Evolutionary conservation across 2,329 filamentous ascomycete genomes (phyloP).

Genomic region (Ophiostoma angusticollis): DNA sequence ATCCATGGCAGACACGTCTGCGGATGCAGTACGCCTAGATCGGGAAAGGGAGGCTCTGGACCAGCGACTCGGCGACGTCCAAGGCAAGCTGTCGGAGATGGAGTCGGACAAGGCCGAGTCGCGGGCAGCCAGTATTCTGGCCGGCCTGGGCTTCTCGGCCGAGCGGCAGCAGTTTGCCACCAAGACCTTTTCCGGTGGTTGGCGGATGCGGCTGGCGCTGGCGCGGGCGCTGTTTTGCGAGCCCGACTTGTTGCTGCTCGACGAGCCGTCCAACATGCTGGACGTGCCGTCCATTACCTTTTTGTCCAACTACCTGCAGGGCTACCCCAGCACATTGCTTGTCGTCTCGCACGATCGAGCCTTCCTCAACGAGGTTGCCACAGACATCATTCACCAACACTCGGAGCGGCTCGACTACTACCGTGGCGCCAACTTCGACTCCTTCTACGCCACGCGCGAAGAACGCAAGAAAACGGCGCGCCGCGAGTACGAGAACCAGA

Average conservation of each 20-base stretch:
- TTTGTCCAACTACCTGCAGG: constrained; percentile 87
- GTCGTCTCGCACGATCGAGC: constrained; percentile 98
- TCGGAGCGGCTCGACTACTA: constrained; percentile 97
- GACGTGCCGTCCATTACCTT: constrained; percentile 99
- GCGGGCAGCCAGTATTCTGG: constrained; percentile 86
- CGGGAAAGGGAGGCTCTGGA: constrained; percentile 82
- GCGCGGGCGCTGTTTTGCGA: constrained; percentile 96
- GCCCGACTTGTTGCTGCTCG: constrained; percentile 85
- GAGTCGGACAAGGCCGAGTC: constrained; percentile 98
- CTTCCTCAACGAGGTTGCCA: constrained; percentile 98
- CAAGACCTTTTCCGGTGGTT: constrained; percentile 98
- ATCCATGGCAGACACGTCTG: constrained; percentile 79
- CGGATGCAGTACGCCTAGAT: constrained; percentile 75
- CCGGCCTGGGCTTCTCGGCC: constrained; percentile 89
- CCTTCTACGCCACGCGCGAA: constrained; percentile 94
- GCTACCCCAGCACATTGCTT: constrained; percentile 85
- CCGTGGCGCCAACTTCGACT: constrained; percentile 91
- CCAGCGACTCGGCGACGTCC: constrained; percentile 79
- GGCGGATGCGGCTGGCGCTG: constrained; percentile 94
- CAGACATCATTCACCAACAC: constrained; percentile 97
- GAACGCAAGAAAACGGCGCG: constrained; percentile 93
- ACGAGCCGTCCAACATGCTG: constrained; percentile 99
- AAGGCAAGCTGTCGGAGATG: constrained; percentile 90
- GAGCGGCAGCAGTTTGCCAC: constrained; percentile 88
- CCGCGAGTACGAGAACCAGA: constrained; percentile 97